A percentile compares a stretch with the other conserved stretches of the same genome.
phyloP scores from a whole-genome alignment of 139 green algal species.

The Parachlorella kessleri region DNA sequence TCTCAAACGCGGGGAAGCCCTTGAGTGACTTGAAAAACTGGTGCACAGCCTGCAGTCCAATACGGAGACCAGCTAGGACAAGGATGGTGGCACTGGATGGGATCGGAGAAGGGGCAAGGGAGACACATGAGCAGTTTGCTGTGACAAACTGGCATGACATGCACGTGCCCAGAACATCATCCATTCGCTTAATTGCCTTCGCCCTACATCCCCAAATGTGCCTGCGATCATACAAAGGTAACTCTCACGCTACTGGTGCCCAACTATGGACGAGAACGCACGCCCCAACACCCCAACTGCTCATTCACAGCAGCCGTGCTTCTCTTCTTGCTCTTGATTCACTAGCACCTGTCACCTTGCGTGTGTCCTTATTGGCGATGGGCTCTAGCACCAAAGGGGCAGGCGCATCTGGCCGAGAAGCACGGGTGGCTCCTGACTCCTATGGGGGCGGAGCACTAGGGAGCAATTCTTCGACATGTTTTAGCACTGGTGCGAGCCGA shows the following conservation, averaged over 20 bases:
- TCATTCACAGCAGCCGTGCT: not conserved
- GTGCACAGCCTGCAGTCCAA: conserved; percentile 35
- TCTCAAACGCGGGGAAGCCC: conserved; percentile 32
- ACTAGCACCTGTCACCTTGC: not conserved
- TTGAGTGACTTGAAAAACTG: conserved; percentile 44
- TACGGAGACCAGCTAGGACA: not conserved
- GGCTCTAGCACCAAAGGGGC: conserved; percentile 40
- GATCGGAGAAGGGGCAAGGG: not conserved
- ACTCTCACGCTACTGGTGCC: no score
- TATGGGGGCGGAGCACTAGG: not conserved
- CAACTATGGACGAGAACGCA: not conserved
- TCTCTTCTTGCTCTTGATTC: not conserved
- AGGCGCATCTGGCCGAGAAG: not conserved
- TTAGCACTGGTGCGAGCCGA: not conserved
- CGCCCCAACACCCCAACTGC: not conserved
- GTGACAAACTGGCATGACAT: not conserved
- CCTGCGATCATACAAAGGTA: no score
- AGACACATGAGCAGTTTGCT: not conserved
- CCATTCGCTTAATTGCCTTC: no score
- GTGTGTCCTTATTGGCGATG: conserved; percentile 39
- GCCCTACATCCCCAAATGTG: no score
- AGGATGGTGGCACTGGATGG: not conserved
- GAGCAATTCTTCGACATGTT: not conserved
- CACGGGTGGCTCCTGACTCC: not conserved
- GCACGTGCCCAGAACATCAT: no score